phyloP scores from a whole-genome alignment of 768 basidiomycete genomes.

The Pleurotus tuber-regium region DNA sequence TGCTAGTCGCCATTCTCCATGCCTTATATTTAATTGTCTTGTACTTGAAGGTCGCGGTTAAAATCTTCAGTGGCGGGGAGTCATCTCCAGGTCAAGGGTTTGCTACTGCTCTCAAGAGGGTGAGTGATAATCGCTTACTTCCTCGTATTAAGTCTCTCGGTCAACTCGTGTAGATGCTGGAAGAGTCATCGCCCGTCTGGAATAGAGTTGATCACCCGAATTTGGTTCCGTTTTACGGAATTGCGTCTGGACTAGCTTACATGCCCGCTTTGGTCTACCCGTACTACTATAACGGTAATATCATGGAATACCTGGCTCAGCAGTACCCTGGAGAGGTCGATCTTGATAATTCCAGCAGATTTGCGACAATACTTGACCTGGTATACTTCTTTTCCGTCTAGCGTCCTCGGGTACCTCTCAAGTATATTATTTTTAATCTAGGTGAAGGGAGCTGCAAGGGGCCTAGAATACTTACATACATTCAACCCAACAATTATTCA shows the following conservation, averaged over 20 bases:
- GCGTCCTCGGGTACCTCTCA: no score
- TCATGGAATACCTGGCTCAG: constrained; percentile 18
- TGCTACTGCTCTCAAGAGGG: neutral
- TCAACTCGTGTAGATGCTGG: neutral
- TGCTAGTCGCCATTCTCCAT: neutral
- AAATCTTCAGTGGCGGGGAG: neutral
- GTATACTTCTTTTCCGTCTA: neutral
- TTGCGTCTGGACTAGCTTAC: constrained; percentile 15
- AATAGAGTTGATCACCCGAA: constrained; percentile 18
- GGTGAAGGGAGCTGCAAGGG: constrained; percentile 18
- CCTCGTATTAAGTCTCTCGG: neutral
- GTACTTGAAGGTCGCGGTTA: neutral
- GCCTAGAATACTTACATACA: constrained; percentile 23
- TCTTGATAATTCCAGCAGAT: neutral
- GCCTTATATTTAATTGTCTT: neutral
- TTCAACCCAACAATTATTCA: constrained; percentile 18
- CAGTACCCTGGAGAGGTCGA: neutral
- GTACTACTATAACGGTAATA: constrained; percentile 21
- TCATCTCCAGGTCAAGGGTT: neutral
- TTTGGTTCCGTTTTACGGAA: constrained; percentile 19
- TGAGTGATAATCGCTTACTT: neutral
- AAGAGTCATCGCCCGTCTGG: constrained; percentile 11
- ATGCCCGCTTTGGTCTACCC: constrained; percentile 25
- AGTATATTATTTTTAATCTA: neutral
- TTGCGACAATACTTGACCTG: neutral